These are phyloP conservation scores for Dendrobium nobile DNA, from an alignment of 106 monocot species.

Conservation along the genomic window DNA sequence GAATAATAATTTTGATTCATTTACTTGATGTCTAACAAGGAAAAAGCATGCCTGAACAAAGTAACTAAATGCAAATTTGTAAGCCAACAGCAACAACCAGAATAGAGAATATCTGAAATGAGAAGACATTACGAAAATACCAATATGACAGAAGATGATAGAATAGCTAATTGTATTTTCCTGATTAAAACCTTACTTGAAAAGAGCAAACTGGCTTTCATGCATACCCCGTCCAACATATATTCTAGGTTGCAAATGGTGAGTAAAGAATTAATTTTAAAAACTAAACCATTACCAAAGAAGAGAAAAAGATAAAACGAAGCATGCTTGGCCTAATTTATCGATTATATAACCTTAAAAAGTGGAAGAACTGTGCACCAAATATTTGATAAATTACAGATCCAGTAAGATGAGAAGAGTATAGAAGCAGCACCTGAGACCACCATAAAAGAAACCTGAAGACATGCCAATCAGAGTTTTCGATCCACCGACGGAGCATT, in stretches of 20 bases:
- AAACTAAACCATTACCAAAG: neutral
- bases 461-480: conserved; percentile 93
- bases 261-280: neutral
- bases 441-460: conserved; percentile 90
- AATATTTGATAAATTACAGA: neutral
- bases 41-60: conserved; percentile 55
- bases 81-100: conserved; percentile 82
- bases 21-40: neutral
- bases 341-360: neutral
- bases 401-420: neutral
- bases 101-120: conserved; percentile 86
- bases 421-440: conserved; percentile 75
- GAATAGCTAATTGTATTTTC: neutral
- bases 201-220: conserved; percentile 87
- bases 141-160: neutral
- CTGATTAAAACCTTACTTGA: conserved; percentile 58
- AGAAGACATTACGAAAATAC: conserved; percentile 6
- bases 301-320: neutral
- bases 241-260: conserved; percentile 70
- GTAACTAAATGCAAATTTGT: conserved; percentile 86
- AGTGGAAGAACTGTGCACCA: neutral
- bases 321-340: neutral
- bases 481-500: conserved; percentile 82
- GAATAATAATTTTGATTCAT: neutral
- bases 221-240: conserved; percentile 99